Evolutionary conservation across 2,329 filamentous ascomycete genomes (phyloP).

Genomic region (Leptodontidium sp.): DNA sequence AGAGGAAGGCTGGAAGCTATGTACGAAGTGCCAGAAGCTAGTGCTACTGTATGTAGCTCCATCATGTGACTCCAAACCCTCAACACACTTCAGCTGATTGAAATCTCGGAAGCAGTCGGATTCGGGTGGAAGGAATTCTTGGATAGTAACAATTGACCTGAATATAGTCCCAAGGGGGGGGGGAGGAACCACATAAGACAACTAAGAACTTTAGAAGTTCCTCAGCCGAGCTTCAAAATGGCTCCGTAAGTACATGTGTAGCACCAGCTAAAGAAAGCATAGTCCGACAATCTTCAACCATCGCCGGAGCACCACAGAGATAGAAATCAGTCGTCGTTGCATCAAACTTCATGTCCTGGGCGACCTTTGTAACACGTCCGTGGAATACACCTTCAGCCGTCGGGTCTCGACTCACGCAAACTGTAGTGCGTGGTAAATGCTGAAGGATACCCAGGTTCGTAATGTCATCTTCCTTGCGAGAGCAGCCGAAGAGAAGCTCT

Average conservation of each 20-base stretch:
- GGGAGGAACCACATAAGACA: too few species aligned
- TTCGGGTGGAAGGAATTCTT: too few species aligned
- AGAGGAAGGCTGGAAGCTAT: too few species aligned
- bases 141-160: too few species aligned
- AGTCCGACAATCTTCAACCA: background rate
- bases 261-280: slow-evolving; percentile 1
- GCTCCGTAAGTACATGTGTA: background rate
- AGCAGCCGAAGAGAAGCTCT: background rate
- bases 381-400: background rate
- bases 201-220: too few species aligned
- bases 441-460: background rate
- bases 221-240: background rate
- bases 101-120: too few species aligned
- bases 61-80: too few species aligned
- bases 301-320: background rate
- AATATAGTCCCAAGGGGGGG: too few species aligned
- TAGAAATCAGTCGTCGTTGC: background rate
- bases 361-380: background rate
- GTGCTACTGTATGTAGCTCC: too few species aligned
- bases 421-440: background rate
- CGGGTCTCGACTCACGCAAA: background rate
- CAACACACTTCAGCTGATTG: too few species aligned
- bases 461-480: background rate
- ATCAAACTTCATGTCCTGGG: background rate
- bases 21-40: too few species aligned